phyloP scores from a whole-genome alignment of 2,329 filamentous ascomycete genomes.

The Conoideocrella luteorostrata region DNA sequence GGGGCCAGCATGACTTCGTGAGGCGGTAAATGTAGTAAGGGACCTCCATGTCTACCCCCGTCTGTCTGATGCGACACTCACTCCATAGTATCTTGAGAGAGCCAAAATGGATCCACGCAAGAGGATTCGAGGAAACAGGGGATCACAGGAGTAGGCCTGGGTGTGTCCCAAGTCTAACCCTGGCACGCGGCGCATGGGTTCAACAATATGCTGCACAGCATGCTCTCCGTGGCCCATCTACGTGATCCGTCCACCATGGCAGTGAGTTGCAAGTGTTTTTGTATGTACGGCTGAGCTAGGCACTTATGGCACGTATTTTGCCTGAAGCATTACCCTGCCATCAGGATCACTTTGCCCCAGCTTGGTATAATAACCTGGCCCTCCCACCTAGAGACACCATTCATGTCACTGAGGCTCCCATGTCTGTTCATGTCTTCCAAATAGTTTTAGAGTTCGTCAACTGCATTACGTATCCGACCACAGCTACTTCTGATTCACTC shows the following conservation, averaged over 20 bases:
- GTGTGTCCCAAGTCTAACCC: too few relatives aligned
- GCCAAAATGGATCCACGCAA: neutral
- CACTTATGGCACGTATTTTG: neutral
- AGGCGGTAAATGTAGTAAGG: neutral
- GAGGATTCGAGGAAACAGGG: neutral
- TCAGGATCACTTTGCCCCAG: neutral
- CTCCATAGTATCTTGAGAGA: neutral
- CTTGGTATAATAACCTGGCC: constrained; percentile 4
- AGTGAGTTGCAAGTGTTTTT: constrained; percentile 1
- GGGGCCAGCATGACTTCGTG: constrained; percentile 6
- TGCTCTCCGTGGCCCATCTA: constrained; percentile 1
- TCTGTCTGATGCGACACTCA: constrained; percentile 1
- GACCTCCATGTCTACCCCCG: neutral
- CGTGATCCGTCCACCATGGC: neutral
- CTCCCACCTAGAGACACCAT: neutral
- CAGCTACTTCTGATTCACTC: constrained; percentile 4
- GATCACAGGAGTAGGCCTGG: neutral
- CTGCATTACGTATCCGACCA: neutral
- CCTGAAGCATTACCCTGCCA: neutral
- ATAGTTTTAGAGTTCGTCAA: neutral
- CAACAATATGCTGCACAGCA: neutral
- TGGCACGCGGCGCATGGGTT: constrained; percentile 1
- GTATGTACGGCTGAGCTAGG: neutral
- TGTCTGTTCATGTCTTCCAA: neutral
- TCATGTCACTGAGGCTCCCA: neutral